A percentile compares a stretch with the other conserved stretches of the same genome.
Conservation (phyloP, 371 early-diverging fungal species). For the Mortierella sp. region DNA sequence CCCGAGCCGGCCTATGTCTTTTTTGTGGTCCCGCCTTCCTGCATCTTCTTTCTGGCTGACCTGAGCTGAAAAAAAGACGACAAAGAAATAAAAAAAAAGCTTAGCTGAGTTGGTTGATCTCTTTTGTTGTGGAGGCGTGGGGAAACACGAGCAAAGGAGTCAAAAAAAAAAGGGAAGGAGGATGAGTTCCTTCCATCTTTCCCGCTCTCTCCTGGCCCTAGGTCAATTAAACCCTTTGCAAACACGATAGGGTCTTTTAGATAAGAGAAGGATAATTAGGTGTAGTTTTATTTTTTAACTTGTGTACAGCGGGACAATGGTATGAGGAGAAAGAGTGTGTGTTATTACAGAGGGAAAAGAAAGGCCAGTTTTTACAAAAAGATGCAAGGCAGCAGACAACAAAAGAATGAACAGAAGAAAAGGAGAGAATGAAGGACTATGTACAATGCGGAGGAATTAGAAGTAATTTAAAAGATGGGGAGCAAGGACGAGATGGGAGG, state of each 20-base stretch:
- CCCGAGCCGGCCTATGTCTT: not conserved
- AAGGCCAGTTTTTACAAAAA: slow-evolving; percentile 4
- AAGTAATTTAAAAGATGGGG: slow-evolving; percentile 43
- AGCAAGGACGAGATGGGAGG: slow-evolving; percentile 57
- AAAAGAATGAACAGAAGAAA: not conserved
- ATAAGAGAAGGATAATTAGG: slow-evolving; percentile 5
- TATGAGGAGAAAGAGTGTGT: slow-evolving; percentile 4
- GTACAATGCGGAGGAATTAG: slow-evolving; percentile 20
- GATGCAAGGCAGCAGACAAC: not conserved
- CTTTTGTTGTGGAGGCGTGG: not conserved
- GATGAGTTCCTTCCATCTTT: not conserved
- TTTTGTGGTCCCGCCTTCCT: not conserved
- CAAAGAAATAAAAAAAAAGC: not conserved
- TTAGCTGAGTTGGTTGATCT: not conserved
- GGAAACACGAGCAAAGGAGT: not conserved
- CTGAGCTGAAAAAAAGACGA: not conserved
- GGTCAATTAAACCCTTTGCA: not conserved
- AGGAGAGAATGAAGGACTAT: slow-evolving; percentile 18
- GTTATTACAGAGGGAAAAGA: not conserved
- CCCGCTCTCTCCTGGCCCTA: not conserved
- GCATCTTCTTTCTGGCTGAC: not conserved
- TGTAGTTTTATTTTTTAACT: not conserved
- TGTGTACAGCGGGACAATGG: not conserved
- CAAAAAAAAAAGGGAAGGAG: not conserved
- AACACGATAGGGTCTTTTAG: not conserved